Evolutionary conservation across 1,284 basidiomycete genomes (phyloP).

Genomic region (Ustilago tritici): DNA sequence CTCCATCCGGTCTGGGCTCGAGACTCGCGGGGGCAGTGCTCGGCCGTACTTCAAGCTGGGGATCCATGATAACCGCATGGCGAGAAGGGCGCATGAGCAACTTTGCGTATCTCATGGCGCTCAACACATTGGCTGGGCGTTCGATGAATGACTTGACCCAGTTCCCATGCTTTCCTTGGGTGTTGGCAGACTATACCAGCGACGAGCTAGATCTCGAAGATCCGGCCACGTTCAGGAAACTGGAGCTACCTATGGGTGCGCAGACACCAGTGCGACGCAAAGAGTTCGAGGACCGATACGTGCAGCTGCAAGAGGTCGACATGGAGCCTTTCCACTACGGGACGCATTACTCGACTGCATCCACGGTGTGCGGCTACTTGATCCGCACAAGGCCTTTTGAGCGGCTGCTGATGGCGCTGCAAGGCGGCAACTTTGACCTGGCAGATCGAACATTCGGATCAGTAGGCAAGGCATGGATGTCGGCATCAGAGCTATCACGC

Average conservation of each 20-base stretch:
- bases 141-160: slow-evolving; percentile 81
- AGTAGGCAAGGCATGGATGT: slow-evolving; percentile 79
- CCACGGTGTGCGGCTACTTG: slow-evolving; percentile 95
- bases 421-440: slow-evolving; percentile 86
- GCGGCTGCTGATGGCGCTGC: slow-evolving; percentile 57
- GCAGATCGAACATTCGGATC: slow-evolving; percentile 90
- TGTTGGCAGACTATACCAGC: slow-evolving; percentile 86
- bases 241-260: slow-evolving; percentile 91
- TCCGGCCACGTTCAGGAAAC: slow-evolving; percentile 79
- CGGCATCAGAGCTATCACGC: slow-evolving; percentile 85
- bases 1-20: slow-evolving; percentile 37
- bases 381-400: slow-evolving; percentile 82
- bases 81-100: slow-evolving; percentile 63
- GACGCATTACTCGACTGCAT: slow-evolving; percentile 95
- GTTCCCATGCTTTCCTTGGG: slow-evolving; percentile 93
- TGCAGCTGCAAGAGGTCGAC: slow-evolving; percentile 79
- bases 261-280: slow-evolving; percentile 77
- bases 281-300: slow-evolving; percentile 76
- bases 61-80: slow-evolving; percentile 65
- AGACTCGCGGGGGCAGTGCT: slow-evolving; percentile 58
- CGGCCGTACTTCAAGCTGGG: slow-evolving; percentile 48
- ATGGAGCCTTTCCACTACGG: slow-evolving; percentile 74
- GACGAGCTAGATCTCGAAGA: slow-evolving; percentile 78
- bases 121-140: slow-evolving; percentile 68
- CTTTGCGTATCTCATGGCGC: slow-evolving; percentile 68